Evolutionary conservation across 2,329 filamentous ascomycete species (phyloP), one percentile per base, ranked within the genome.

Genomic region (Penicillium sp.): DNA sequence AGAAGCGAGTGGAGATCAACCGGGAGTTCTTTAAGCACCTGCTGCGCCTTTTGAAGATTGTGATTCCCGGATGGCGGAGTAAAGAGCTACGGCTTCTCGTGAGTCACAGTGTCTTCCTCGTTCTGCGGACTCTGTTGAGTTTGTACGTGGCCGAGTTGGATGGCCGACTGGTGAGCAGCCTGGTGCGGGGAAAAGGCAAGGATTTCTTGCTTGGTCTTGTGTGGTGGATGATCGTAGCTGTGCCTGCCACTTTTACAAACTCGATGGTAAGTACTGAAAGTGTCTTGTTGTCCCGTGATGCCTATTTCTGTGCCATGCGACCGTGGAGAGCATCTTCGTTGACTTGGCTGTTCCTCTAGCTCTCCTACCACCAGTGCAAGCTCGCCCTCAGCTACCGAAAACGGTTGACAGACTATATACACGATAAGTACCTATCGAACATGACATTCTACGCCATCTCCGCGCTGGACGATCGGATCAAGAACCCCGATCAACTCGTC

Each of bases 391-490:
- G 94, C 72, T 99, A 99, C 76, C 89, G 95, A 62, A 94, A 93
- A 41, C 88, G 95, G 48, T 83, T 99, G 37, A 99, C 95, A n/a
- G 90, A 95, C 71, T 83, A 93, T 74, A 95, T 99, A 53, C 95
- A 99, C 79, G 90, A 96, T 75, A 91, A 93, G 74, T 99, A 99
- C 75, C 85, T 99, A 14, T 93, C 91, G n/a, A 90, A 96, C 61
- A 90, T 99, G 86, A 98, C 94, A 0, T 99, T 98, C 75, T 99
- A 99, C 75, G 93, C 92, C 3, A 90, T 99, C 54, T 96, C 93
- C 0, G 92, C 95, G 0, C 83, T 99, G 38, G 95, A 99, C 71
- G 95, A 99, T 74, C 88, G 95, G 73, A 96, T 99, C 83, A 96
- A 97, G 82, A 99, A 99, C 72, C 92, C 95, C 3, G 95, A 99